Evolutionary conservation across 2,329 filamentous ascomycete species (phyloP), one percentile per base, ranked within the genome.

Genomic region (Talaromyces sp.): DNA sequence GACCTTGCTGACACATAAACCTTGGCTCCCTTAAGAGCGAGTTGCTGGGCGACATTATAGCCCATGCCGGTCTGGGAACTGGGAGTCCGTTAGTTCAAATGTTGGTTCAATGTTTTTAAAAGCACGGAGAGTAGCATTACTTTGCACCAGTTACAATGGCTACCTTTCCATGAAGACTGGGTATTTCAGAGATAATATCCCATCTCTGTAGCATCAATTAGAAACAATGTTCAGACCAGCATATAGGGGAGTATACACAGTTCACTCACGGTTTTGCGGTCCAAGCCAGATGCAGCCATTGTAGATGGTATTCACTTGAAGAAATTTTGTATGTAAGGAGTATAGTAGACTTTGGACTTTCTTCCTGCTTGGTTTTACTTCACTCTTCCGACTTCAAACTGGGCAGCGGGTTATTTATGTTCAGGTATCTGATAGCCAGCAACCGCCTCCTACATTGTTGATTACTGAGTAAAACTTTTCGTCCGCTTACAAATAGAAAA

Each of bases 1-100:
- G 57, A 59, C 15, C 57, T 59, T 54, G 57, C 57, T 30, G 57
- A 59, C 33, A 59, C 49, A 59, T 59, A 59, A 22, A 59, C 57
- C 49, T 59, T 59, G 32, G 57, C 57, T 39, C 57, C 57, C 49
- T 59, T 59, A 3, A 59, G 49, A 32, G 57, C 57, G 32, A 59
- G 57, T 42, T 59, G 57, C 44, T 59, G 47, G 30, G 57, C 57
- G 49, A 59, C 32, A 28, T 59, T 59, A 53, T 52, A 59, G 4
- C 57, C 57, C 30, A 59, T 59, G 47, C 57, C 57, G 32, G 57
- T 59, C 17, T 30, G 32, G 32, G 57, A 59, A 32, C 47, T 59
- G 32, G 15, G 25, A 32, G 13, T 4, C 4, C 8, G 6, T 59
- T 59, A 59, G 57, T 36, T 22, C 22, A 22, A 22, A 22, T 22